Conservation (phyloP, 2,329 filamentous ascomycete species). For the Arthrobotrys conoides region DNA sequence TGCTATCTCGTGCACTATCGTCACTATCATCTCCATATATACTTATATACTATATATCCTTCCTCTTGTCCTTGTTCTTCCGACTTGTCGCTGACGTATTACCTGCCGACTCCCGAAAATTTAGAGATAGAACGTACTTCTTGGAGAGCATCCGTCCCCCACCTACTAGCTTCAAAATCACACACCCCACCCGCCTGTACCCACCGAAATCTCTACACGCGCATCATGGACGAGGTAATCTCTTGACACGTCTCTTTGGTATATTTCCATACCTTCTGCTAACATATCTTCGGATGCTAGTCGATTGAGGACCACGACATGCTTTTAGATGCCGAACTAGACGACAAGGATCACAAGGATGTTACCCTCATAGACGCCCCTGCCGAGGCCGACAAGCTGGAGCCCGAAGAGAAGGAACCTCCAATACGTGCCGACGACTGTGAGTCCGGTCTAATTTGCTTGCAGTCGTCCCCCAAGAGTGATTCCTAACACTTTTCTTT, state of each 20-base stretch:
- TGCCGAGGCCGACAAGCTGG: constrained; percentile 72
- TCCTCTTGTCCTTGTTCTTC: background rate
- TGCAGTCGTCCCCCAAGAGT: background rate
- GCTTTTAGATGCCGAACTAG: constrained; percentile 73
- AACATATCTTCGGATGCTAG: constrained; percentile 11
- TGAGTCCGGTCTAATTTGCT: constrained; percentile 65
- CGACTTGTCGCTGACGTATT: constrained; percentile 2
- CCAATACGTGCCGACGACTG: constrained; percentile 74
- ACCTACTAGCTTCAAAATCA: constrained; percentile 14
- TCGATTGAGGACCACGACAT: constrained; percentile 66
- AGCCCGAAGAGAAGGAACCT: constrained; percentile 71
- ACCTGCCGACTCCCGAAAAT: constrained; percentile 11
- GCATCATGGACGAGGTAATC: constrained; percentile 56
- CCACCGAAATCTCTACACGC: constrained; percentile 22
- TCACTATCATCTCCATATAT: background rate
- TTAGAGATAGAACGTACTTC: background rate
- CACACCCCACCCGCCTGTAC: background rate
- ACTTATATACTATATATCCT: constrained; percentile 1
- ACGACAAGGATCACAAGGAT: constrained; percentile 75
- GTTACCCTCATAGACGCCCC: constrained; percentile 74
- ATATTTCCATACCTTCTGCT: background rate
- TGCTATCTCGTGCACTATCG: background rate
- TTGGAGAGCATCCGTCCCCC: constrained; percentile 24
- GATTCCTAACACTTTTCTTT: background rate
- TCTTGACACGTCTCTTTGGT: background rate